Evolutionary conservation across 1,284 basidiomycete species (phyloP).

Genomic region (Heterobasidion annosum): DNA sequence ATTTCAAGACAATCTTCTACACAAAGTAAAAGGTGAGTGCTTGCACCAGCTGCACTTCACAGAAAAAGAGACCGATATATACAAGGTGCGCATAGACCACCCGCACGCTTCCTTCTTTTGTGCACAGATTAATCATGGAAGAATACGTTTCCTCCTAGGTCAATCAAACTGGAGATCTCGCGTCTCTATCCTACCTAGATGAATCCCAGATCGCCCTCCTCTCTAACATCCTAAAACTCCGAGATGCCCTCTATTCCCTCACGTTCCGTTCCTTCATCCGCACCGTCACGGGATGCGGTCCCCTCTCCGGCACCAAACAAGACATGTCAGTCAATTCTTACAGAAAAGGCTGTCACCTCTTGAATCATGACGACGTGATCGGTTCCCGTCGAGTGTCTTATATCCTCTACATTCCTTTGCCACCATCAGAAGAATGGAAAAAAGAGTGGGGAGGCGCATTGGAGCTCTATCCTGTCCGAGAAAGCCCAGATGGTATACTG

Average conservation of each 20-base stretch:
- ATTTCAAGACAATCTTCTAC: conserved; percentile 78
- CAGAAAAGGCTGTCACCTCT: conserved; percentile 84
- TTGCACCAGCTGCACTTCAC: conserved; percentile 84
- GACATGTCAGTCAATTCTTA: conserved; percentile 97
- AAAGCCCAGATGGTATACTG: conserved; percentile 35
- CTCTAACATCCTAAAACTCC: conserved; percentile 72
- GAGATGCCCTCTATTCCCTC: conserved; percentile 88
- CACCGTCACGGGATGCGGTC: conserved; percentile 88
- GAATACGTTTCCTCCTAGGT: conserved; percentile 41
- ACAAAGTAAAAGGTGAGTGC: conserved; percentile 74
- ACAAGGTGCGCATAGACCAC: conserved; percentile 58
- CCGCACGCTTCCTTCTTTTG: not conserved
- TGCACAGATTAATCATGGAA: not conserved
- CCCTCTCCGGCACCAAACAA: conserved; percentile 86
- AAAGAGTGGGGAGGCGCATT: conserved; percentile 89
- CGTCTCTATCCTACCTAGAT: conserved; percentile 82
- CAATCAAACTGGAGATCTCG: conserved; percentile 95
- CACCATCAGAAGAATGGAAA: conserved; percentile 60
- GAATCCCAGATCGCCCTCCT: conserved; percentile 71
- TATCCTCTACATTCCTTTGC: conserved; percentile 95
- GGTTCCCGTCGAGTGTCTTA: conserved; percentile 92
- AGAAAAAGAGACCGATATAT: conserved; percentile 98
- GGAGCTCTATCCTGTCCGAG: conserved; percentile 80
- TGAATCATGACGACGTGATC: conserved; percentile 98
- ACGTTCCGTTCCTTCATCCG: conserved; percentile 83